Percentiles rank a stretch among this genome's conserved stretches.
These are phyloP conservation scores for Phylloporus scabripes DNA, from an alignment of 768 basidiomycete genomes.

Conservation along the genomic window DNA sequence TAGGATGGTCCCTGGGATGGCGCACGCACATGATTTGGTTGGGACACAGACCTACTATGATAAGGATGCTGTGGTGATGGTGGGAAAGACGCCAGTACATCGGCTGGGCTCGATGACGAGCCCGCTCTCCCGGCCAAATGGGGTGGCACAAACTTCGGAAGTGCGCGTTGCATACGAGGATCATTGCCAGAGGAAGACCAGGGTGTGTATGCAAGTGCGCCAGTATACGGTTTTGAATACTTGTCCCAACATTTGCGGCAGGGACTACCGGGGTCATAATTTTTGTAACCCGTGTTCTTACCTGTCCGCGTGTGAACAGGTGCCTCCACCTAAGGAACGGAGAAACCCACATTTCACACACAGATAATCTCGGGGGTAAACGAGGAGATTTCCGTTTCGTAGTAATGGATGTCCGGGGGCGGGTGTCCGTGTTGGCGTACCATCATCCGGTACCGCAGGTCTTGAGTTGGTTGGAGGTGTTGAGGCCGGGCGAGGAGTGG, in stretches of 20 bases:
- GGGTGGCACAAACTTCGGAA: conserved; percentile 22
- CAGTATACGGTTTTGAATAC: conserved; percentile 55
- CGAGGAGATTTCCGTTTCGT: conserved; percentile 52
- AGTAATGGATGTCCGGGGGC: conserved; percentile 65
- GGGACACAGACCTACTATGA: conserved; percentile 18
- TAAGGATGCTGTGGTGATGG: conserved; percentile 8
- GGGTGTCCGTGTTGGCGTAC: conserved; percentile 58
- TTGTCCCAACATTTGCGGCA: conserved; percentile 74
- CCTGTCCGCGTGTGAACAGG: conserved; percentile 37
- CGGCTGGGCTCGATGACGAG: neutral
- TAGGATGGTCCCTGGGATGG: conserved; percentile 11
- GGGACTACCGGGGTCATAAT: conserved; percentile 57
- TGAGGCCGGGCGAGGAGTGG: conserved; percentile 8
- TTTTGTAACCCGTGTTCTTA: conserved; percentile 69
- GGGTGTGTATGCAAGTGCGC: conserved; percentile 52
- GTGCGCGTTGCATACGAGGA: conserved; percentile 27
- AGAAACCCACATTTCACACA: conserved; percentile 61
- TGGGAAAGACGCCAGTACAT: neutral
- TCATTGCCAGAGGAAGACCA: conserved; percentile 28
- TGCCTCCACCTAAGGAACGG: no score
- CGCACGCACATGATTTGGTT: conserved; percentile 3
- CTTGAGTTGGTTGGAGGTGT: conserved; percentile 11
- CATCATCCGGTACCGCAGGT: conserved; percentile 39
- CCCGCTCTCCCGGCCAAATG: conserved; percentile 11
- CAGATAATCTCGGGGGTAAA: conserved; percentile 59